Evolutionary conservation across 352 stramenopile species (phyloP).

Genomic region (Phytophthora cajani): DNA sequence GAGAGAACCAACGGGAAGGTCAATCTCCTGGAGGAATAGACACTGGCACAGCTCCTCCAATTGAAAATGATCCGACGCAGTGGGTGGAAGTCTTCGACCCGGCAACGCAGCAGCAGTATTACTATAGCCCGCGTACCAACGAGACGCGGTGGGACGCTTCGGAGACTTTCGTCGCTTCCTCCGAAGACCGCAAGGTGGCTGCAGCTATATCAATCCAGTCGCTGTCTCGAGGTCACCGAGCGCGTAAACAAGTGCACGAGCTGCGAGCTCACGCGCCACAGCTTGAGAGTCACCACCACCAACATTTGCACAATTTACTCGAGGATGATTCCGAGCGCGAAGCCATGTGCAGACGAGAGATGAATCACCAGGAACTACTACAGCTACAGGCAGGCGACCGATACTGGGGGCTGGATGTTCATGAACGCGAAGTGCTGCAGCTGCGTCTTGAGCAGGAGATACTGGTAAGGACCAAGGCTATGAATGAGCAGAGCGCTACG

Average conservation of each 20-base stretch:
- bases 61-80: background rate
- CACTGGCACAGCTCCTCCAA: background rate
- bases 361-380: conserved; percentile 62
- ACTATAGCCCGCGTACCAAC: conserved; percentile 54
- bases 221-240: conserved; percentile 51
- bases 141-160: conserved; percentile 60
- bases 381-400: conserved; percentile 53
- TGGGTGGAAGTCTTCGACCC: conserved; percentile 79
- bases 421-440: conserved; percentile 49
- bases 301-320: background rate
- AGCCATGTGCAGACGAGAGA: conserved; percentile 48
- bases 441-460: conserved; percentile 54
- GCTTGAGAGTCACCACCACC: background rate
- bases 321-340: conserved; percentile 34
- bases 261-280: conserved; percentile 5
- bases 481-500: background rate
- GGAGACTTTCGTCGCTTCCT: conserved; percentile 38
- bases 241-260: conserved; percentile 29
- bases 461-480: conserved; percentile 21
- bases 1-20: conserved; percentile 6
- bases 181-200: conserved; percentile 51
- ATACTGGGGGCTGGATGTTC: conserved; percentile 61
- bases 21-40: background rate
- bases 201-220: conserved; percentile 67
- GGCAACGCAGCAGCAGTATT: conserved; percentile 62